Base-by-base conservation (phyloP, 805 yeast species). In the Huiozyma sinensis region DNA sequence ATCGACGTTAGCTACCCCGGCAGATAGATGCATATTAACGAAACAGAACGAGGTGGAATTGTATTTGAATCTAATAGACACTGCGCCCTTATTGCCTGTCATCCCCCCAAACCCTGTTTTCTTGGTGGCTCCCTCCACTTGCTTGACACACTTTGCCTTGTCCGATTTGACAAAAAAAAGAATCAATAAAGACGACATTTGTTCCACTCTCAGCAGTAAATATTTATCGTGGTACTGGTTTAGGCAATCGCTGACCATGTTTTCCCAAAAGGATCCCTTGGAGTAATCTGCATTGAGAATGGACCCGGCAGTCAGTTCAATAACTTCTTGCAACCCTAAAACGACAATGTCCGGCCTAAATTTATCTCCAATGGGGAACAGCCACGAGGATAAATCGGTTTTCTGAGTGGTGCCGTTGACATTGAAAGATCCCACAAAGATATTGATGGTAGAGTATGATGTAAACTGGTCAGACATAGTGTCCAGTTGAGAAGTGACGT, bases 21-120 rank as follows among this genome's bases (percentile, higher is more conserved):
- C 97, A 0, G 98, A 95, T 51, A 92, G 67, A 67, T 92, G 99
- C 0, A 94, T 84, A 42, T 92, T 90, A 28, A 92, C 74, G 57
- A 88, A 77, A 50, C 94, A 88, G 56, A 88, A 81, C 1, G 83
- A 71, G 0, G 95, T 82, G 31, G 79, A 74, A 1, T 92, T 92
- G 61, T 75, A 86, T 41, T 82, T 77, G 64, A 90, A 84, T 48
- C 96, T 73, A 11, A 92, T 86, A 0, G 95, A 96, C 47, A 89
- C 94, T 4, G 94, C 96, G 38, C 98, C 98, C 62, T 90, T 90
- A 61, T 92, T 90, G 12, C 97, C 98, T 0, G 97, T 78, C 67
- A 92, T 90, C 38, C 98, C 98, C 34, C 97, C 96, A 44, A 92
- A 68, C 0, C 97, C 98, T 0, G 97, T 90, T 63, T 90, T 90